Conservation (phyloP, 75 land plant genomes). For the Sequoia sempervirens region DNA sequence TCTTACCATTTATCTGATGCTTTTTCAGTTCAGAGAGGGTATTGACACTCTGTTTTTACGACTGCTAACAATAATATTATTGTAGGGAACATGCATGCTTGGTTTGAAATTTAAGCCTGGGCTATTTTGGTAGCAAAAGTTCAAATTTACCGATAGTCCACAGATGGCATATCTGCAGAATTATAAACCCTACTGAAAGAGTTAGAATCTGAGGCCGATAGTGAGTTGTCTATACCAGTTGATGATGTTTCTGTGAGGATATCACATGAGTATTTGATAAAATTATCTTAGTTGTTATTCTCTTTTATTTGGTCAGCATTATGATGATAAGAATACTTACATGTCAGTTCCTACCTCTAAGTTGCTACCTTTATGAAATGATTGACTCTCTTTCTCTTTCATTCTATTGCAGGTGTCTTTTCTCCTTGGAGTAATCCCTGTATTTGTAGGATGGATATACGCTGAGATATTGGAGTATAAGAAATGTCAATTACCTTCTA, state of each 20-base stretch:
- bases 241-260: not conserved
- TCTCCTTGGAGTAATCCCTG: constrained; percentile 64
- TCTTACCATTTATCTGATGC: not conserved
- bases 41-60: not conserved
- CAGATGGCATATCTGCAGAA: not conserved
- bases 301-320: not conserved
- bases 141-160: not conserved
- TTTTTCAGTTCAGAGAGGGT: not conserved
- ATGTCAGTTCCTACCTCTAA: not conserved
- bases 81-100: not conserved
- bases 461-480: constrained; percentile 61
- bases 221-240: not conserved
- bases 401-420: constrained; percentile 57
- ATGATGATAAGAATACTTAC: not conserved
- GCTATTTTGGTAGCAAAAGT: not conserved
- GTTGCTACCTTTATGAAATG: not conserved
- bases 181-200: not conserved
- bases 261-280: not conserved
- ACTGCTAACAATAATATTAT: not conserved
- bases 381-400: not conserved
- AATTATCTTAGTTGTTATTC: not conserved
- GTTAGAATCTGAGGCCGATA: not conserved
- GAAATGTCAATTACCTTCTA: constrained; percentile 36
- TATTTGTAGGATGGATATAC: constrained; percentile 76
- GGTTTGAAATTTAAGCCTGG: not conserved